phyloP scores from a whole-genome alignment of 495 filamentous ascomycete genomes.

The Apodospora peruviana region DNA sequence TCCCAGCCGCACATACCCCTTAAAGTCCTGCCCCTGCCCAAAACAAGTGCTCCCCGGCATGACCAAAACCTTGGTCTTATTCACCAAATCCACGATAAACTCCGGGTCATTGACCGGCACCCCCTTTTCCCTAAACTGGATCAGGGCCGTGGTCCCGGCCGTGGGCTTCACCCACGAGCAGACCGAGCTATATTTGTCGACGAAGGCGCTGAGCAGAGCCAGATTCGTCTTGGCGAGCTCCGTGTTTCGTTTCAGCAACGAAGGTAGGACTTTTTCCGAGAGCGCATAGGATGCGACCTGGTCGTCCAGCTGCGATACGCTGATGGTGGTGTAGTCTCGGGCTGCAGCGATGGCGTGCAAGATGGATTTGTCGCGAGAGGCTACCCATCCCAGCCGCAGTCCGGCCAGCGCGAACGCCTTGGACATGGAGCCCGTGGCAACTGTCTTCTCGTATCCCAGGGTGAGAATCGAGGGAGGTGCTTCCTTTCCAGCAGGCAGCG shows the following conservation, averaged over 20 bases:
- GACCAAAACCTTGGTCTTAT: conserved; percentile 72
- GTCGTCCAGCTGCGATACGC: conserved; percentile 78
- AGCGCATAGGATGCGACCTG: conserved; percentile 72
- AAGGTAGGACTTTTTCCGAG: conserved; percentile 54
- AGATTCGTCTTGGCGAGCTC: conserved; percentile 67
- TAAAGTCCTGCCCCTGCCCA: conserved; percentile 61
- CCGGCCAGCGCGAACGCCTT: conserved; percentile 86
- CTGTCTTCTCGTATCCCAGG: conserved; percentile 61
- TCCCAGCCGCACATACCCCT: conserved; percentile 74
- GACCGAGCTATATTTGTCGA: conserved; percentile 55
- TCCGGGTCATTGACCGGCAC: conserved; percentile 62
- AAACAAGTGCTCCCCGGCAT: conserved; percentile 74
- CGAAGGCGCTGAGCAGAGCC: conserved; percentile 59
- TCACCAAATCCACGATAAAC: conserved; percentile 65
- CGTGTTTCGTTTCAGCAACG: conserved; percentile 63
- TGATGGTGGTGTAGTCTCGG: conserved; percentile 82
- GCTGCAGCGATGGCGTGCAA: conserved; percentile 60
- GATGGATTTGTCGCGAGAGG: conserved; percentile 55
- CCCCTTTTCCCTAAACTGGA: conserved; percentile 62
- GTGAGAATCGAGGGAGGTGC: conserved; percentile 49
- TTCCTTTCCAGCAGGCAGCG: conserved; percentile 21
- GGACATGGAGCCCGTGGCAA: conserved; percentile 76
- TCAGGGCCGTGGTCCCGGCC: conserved; percentile 78
- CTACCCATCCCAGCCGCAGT: conserved; percentile 79
- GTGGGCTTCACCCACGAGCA: conserved; percentile 71